phyloP scores from a whole-genome alignment of 2,329 filamentous ascomycete species.

The Scytalidium sp. region DNA sequence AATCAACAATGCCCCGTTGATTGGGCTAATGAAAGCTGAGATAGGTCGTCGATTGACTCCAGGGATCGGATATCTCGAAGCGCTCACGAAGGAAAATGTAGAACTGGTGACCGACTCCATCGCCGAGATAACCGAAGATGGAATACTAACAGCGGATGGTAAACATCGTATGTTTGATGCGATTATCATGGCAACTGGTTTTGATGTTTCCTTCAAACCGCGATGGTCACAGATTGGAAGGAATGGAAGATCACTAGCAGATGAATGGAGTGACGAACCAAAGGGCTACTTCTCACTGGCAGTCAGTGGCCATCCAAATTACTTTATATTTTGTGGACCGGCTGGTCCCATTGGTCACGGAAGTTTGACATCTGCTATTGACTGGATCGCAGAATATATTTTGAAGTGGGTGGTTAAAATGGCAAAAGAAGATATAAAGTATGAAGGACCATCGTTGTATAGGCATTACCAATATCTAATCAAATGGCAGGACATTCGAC shows the following conservation, averaged over 20 bases:
- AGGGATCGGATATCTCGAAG: constrained; percentile 64
- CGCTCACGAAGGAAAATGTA: constrained; percentile 36
- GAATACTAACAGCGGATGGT: constrained; percentile 25
- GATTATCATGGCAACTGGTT: constrained; percentile 28
- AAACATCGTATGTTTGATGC: constrained; percentile 30
- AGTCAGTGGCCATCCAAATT: constrained; percentile 8
- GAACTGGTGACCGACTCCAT: constrained; percentile 56
- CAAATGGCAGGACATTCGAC: too few species aligned
- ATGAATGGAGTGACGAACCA: constrained; percentile 17
- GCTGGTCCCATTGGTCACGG: constrained; percentile 9
- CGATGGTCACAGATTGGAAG: constrained; percentile 20
- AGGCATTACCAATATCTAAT: constrained; percentile 4
- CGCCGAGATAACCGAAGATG: constrained; percentile 37
- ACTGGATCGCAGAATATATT: constrained; percentile 31
- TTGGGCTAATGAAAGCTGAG: constrained; percentile 15
- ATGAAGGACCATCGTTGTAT: constrained; percentile 28
- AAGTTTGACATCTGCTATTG: constrained; percentile 18
- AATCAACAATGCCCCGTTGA: constrained; percentile 23
- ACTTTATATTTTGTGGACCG: constrained; percentile 5
- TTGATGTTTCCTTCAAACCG: constrained; percentile 21
- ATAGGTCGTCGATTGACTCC: constrained; percentile 72
- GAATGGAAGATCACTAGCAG: constrained; percentile 13
- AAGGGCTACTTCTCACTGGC: constrained; percentile 24
- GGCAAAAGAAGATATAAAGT: constrained; percentile 30
- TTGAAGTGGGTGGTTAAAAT: constrained; percentile 28